These are phyloP conservation scores for Sclerospora graminicola DNA, from an alignment of 352 stramenopile species.

Conservation along the genomic window DNA sequence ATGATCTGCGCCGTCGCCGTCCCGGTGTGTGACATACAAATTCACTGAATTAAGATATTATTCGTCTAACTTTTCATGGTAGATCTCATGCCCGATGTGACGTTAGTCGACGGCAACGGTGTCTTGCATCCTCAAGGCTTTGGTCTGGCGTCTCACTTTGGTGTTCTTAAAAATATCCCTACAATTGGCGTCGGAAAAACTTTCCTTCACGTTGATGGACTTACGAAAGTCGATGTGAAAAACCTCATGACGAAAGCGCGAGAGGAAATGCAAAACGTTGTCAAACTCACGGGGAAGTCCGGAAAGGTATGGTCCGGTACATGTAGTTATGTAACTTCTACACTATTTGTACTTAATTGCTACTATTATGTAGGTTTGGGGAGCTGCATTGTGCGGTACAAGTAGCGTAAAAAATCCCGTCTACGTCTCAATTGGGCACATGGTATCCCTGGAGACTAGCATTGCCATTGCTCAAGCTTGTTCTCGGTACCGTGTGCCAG, in stretches of 20 bases:
- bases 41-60: too few species aligned
- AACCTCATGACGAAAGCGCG: conserved; percentile 35
- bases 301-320: conserved; percentile 30
- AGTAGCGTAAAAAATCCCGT: conserved; percentile 62
- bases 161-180: conserved; percentile 80
- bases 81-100: conserved; percentile 75
- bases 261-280: conserved; percentile 18
- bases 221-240: conserved; percentile 64
- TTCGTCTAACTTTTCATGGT: neutral
- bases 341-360: neutral
- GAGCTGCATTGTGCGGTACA: conserved; percentile 53
- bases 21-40: conserved; percentile 23
- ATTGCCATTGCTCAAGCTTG: conserved; percentile 47
- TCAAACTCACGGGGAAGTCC: conserved; percentile 45
- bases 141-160: conserved; percentile 89
- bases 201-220: conserved; percentile 84
- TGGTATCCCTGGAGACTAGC: conserved; percentile 50
- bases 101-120: conserved; percentile 89
- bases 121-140: conserved; percentile 85
- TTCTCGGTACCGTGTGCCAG: conserved; percentile 59
- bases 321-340: too few species aligned
- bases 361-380: conserved; percentile 39
- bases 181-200: conserved; percentile 88
- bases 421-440: conserved; percentile 78
- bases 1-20: conserved; percentile 38